Conservation (phyloP, 2,329 filamentous ascomycete genomes). For the Biscogniauxia sp. region DNA sequence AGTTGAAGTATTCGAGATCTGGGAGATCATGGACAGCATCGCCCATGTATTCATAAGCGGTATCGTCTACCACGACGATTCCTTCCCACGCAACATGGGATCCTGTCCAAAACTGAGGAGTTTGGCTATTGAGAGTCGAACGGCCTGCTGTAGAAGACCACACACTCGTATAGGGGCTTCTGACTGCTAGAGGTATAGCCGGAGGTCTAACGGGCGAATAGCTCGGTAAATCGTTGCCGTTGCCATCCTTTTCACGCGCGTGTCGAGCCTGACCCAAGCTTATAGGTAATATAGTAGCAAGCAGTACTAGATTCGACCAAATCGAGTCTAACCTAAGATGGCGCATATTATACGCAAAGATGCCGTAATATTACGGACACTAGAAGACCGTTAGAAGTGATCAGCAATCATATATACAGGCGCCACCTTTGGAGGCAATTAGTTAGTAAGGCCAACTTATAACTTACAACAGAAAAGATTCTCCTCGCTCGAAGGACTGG, state of each 20-base stretch:
- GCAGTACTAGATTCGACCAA: neutral
- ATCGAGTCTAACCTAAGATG: neutral
- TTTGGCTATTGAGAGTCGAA: constrained; percentile 72
- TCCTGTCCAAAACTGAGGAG: constrained; percentile 75
- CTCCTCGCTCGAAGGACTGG: neutral
- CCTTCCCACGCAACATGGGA: constrained; percentile 44
- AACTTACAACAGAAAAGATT: neutral
- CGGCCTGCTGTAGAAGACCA: constrained; percentile 64
- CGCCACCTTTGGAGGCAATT: neutral
- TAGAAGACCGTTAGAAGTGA: neutral
- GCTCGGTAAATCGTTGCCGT: neutral
- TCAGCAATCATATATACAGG: neutral
- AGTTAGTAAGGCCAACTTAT: neutral
- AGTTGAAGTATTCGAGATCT: constrained; percentile 31
- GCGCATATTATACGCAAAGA: neutral
- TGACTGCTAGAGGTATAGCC: constrained; percentile 54
- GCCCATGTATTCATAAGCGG: constrained; percentile 44
- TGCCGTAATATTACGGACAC: neutral
- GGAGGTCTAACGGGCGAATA: constrained; percentile 53
- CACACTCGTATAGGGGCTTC: constrained; percentile 56
- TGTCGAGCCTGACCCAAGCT: neutral
- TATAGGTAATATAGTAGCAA: neutral
- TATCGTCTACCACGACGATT: constrained; percentile 42
- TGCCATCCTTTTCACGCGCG: neutral
- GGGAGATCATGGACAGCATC: constrained; percentile 42